These are phyloP conservation scores for Gloeopeniophorella convolvens DNA, from an alignment of 768 basidiomycete genomes.

Conservation along the genomic window DNA sequence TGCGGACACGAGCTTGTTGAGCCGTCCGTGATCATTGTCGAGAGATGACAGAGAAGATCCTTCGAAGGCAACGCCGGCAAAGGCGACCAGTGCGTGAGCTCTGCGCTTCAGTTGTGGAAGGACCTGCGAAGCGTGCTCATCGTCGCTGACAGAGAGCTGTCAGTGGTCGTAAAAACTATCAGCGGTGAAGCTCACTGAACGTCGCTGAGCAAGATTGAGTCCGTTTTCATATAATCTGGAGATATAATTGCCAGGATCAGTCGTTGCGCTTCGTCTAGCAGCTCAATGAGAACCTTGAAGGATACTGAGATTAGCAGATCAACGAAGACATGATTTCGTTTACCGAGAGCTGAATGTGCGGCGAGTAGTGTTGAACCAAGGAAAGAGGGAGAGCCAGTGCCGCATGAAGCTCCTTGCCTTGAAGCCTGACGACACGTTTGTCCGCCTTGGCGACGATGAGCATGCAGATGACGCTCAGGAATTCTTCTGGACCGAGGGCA, in stretches of 20 bases:
- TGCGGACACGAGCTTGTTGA: slow-evolving; percentile 40
- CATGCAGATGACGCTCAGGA: slow-evolving; percentile 77
- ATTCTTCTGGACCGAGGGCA: slow-evolving; percentile 72
- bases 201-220: slow-evolving; percentile 49
- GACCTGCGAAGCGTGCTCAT: slow-evolving; percentile 44
- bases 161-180: background rate
- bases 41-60: slow-evolving; percentile 23
- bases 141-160: slow-evolving; percentile 38
- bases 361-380: slow-evolving; percentile 50
- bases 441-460: slow-evolving; percentile 75
- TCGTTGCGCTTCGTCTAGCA: slow-evolving; percentile 60
- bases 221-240: slow-evolving; percentile 28
- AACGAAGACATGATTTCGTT: slow-evolving; percentile 20
- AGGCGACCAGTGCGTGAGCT: slow-evolving; percentile 60
- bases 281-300: slow-evolving; percentile 51
- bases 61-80: slow-evolving; percentile 50
- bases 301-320: background rate
- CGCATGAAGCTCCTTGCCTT: slow-evolving; percentile 47
- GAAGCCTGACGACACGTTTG: slow-evolving; percentile 61
- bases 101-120: slow-evolving; percentile 47
- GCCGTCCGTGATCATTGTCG: slow-evolving; percentile 20
- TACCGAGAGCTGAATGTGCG: slow-evolving; percentile 47
- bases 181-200: slow-evolving; percentile 39
- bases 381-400: slow-evolving; percentile 62
- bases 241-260: slow-evolving; percentile 41